Evolutionary conservation across 139 green algal species (phyloP).

Genomic region (Edaphochlamys debaryana): DNA sequence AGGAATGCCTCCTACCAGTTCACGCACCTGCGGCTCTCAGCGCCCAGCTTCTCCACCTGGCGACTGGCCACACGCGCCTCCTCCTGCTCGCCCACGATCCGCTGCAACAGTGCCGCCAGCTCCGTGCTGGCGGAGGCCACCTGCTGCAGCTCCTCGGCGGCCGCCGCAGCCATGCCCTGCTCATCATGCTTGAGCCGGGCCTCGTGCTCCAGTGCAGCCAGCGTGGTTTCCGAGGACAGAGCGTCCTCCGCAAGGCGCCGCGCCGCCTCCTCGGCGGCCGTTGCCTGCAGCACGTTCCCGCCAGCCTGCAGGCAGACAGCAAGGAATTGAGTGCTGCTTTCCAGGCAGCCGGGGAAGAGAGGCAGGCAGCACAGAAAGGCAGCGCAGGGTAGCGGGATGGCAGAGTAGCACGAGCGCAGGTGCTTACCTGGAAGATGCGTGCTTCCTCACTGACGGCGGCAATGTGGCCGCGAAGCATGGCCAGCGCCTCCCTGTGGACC

Average conservation of each 20-base stretch:
- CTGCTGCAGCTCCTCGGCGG: constrained; percentile 18
- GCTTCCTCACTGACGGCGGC: background rate
- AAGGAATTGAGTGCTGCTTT: no score
- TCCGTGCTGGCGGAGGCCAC: constrained; percentile 9
- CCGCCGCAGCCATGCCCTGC: background rate
- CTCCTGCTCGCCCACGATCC: constrained; percentile 12
- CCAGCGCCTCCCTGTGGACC: background rate
- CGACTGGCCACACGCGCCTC: background rate
- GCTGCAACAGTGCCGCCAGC: background rate
- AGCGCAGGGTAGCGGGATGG: no score
- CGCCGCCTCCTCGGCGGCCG: constrained; percentile 23
- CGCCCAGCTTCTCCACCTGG: background rate
- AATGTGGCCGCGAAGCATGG: background rate
- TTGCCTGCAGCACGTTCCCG: constrained; percentile 4
- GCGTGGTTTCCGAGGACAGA: background rate
- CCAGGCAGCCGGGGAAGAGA: no score
- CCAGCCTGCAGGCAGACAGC: background rate
- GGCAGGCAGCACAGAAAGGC: no score
- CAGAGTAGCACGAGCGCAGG: no score
- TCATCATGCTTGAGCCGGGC: constrained; percentile 6
- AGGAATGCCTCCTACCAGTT: no score
- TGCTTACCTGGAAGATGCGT: constrained; percentile 5
- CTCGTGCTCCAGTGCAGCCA: constrained; percentile 3
- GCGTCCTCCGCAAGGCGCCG: background rate
- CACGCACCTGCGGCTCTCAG: background rate